These are phyloP conservation scores for Peronosclerospora sorghi DNA, from an alignment of 352 stramenopile genomes.

Conservation along the genomic window DNA sequence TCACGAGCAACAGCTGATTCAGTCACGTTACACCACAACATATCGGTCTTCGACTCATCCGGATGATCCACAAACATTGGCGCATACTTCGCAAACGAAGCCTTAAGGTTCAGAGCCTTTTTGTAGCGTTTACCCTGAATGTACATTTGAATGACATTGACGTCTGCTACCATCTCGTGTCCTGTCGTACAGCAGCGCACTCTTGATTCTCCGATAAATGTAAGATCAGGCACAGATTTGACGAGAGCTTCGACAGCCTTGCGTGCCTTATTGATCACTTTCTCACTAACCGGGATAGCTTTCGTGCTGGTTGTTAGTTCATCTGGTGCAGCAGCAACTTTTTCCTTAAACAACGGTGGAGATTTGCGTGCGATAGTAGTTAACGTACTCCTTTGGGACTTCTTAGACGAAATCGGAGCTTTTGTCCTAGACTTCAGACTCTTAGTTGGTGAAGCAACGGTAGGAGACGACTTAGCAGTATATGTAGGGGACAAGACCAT, in stretches of 20 bases:
- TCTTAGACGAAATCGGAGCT: conserved; percentile 5
- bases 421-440: conserved; percentile 1
- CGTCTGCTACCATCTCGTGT: conserved; percentile 58
- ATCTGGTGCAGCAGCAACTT: neutral
- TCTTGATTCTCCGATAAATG: conserved; percentile 31
- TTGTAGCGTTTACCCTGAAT: conserved; percentile 50
- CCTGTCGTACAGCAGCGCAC: conserved; percentile 50
- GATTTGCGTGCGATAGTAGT: conserved; percentile 3
- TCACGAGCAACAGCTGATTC: conserved; percentile 43
- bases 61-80: conserved; percentile 57
- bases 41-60: conserved; percentile 34
- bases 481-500: neutral
- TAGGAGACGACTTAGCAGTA: neutral
- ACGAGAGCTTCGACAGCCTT: conserved; percentile 36
- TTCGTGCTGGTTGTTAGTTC: conserved; percentile 4
- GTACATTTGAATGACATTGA: conserved; percentile 37
- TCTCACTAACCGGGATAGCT: conserved; percentile 11
- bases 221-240: conserved; percentile 24
- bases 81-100: conserved; percentile 42
- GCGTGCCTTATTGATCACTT: conserved; percentile 6
- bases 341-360: conserved; percentile 3
- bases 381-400: neutral
- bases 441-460: conserved; percentile 5
- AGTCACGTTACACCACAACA: conserved; percentile 62
- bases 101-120: conserved; percentile 26